Base-by-base conservation (phyloP, 306 rosid genomes). In the Purshia tridentata region DNA sequence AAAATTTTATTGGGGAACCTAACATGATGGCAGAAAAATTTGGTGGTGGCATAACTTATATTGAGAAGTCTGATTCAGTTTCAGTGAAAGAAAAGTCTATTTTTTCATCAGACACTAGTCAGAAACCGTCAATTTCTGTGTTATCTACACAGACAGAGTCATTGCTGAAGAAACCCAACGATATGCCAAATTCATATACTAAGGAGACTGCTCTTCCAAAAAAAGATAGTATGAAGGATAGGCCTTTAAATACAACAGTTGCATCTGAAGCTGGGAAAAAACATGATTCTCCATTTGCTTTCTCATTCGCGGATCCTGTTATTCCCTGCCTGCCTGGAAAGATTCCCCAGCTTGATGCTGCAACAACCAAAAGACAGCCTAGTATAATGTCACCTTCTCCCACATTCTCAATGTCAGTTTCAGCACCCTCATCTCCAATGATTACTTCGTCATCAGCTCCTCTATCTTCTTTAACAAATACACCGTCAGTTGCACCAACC, bases 191-290 rank as follows among this genome's bases (percentile, higher is more conserved):
- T 79, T 55, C 76, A 46, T 59, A 49, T 64, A 64, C 72, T 76
- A 82, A 81, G 76, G 79, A 76, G 67, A 63, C 70, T 41, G 52
- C 11, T 56, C 58, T 68, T 72, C 62, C 85, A 50, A 62, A 44
- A 7, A 69, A 20, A 67, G 84, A 81, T 16, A 78, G 61, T 22
- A 55, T 60, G 61, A 74, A 73, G 64, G 76, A 78, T 76, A 78
- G 61, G 72, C 75, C 68, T 67, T 61, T 80, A 40, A 72, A 79
- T 71, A 46, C 77, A 69, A 66, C 66, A 78, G 45, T 80, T 77
- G 50, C 87, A 66, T 69, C 64, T 9, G 96, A 84, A 45, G 70
- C 86, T 42, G 73, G 63, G 79, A 82, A 77, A 76, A 84, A 78
- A 70, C 78, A 22, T 6, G 76, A 67, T 44, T 41, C 80, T 57